phyloP scores from a whole-genome alignment of 345 rosid species.

The Sapria himalayana region DNA sequence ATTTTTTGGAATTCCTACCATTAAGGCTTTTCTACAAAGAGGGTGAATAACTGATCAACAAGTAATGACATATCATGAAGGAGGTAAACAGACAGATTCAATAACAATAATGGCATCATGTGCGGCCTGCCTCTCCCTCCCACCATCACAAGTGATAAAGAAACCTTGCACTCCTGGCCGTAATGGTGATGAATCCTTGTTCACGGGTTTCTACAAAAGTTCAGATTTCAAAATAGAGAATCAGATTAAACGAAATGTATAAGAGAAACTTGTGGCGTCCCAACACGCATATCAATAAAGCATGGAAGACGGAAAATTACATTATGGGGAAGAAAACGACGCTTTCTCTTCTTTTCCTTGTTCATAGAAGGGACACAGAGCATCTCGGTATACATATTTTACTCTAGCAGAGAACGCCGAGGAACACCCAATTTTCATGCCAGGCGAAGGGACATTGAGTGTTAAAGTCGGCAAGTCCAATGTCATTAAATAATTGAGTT shows the following conservation, averaged over 20 bases:
- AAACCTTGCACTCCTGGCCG: constrained; percentile 78
- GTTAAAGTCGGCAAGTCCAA: constrained; percentile 3
- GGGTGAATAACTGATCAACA: too few species aligned
- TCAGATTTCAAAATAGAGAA: background rate
- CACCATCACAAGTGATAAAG: constrained; percentile 85
- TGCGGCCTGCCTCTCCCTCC: constrained; percentile 74
- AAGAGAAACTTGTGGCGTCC: background rate
- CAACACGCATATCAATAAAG: background rate
- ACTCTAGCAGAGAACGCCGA: constrained; percentile 1
- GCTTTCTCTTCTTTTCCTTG: constrained; percentile 61
- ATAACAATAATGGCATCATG: constrained; percentile 64
- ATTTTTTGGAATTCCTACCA: too few species aligned
- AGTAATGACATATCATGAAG: too few species aligned
- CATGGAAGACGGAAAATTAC: constrained; percentile 10
- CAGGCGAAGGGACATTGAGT: constrained; percentile 26
- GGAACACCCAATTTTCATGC: constrained; percentile 10
- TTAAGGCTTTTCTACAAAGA: too few species aligned
- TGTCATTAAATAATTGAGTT: background rate
- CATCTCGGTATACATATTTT: too few species aligned
- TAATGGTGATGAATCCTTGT: constrained; percentile 64
- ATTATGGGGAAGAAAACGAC: constrained; percentile 51
- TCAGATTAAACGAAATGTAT: background rate
- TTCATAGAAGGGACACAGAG: too few species aligned
- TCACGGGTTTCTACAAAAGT: constrained; percentile 43
- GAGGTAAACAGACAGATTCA: constrained; percentile 42